Evolutionary conservation across 75 land plant species (phyloP).

Genomic region (Ceratopteris richardii): DNA sequence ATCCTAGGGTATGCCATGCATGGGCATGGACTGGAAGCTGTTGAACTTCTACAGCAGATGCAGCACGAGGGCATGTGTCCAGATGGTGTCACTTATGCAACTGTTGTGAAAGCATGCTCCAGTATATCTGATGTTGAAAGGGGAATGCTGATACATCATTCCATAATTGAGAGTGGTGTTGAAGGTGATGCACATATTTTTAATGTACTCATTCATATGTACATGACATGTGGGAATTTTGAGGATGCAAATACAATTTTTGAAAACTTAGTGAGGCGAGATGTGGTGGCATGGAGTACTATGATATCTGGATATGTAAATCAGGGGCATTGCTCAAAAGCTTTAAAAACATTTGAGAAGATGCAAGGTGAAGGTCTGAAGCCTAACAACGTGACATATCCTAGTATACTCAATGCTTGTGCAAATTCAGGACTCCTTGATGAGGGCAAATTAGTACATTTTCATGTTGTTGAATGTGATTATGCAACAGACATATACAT

Average conservation of each 20-base stretch:
- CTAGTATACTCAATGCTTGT: conserved; percentile 16
- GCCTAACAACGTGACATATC: conserved; percentile 21
- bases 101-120: conserved; percentile 26
- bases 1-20: conserved; percentile 32
- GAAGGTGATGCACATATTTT: conserved; percentile 16
- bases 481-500: conserved; percentile 13
- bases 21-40: conserved; percentile 27
- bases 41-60: conserved; percentile 31
- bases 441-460: conserved; percentile 28
- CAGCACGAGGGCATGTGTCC: conserved; percentile 14
- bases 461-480: conserved; percentile 17
- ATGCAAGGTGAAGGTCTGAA: conserved; percentile 20
- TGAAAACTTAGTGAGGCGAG: conserved; percentile 9
- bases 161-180: conserved; percentile 7
- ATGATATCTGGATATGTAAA: conserved; percentile 3
- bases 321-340: background rate
- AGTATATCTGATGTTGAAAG: conserved; percentile 5
- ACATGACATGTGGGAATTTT: conserved; percentile 23
- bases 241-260: conserved; percentile 27
- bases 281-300: background rate
- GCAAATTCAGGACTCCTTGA: conserved; percentile 11
- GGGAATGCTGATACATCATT: conserved; percentile 10
- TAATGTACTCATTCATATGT: conserved; percentile 27
- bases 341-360: conserved; percentile 13
- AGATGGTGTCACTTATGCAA: conserved; percentile 19